Evolutionary conservation across 768 basidiomycete species (phyloP).

Genomic region (Holtermanniella nyarrowii): DNA sequence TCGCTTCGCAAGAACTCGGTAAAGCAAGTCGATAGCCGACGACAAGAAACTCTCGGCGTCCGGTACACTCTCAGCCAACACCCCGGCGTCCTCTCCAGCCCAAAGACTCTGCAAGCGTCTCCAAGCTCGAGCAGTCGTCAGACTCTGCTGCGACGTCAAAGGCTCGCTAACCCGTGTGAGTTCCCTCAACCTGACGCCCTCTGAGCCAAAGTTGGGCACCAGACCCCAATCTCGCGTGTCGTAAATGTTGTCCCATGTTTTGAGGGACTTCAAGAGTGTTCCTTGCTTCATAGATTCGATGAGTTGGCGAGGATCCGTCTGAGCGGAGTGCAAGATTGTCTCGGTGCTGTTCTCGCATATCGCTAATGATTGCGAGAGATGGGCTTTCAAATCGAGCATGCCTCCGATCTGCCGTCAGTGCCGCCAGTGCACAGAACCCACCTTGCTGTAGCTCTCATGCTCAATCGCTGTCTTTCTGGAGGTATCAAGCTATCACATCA

Average conservation of each 20-base stretch:
- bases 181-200: neutral
- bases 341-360: no score
- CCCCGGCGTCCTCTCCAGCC: no score
- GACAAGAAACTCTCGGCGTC: no score
- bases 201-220: constrained; percentile 8
- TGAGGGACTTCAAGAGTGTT: no score
- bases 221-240: constrained; percentile 29
- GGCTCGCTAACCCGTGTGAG: neutral
- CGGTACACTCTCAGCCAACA: no score
- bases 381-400: constrained; percentile 10
- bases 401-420: constrained; percentile 10
- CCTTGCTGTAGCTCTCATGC: constrained; percentile 25
- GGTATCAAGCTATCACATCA: constrained; percentile 14
- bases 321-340: no score
- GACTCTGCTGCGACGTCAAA: neutral
- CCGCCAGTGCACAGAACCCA: neutral
- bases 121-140: no score
- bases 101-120: no score
- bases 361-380: constrained; percentile 12
- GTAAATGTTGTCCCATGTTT: no score
- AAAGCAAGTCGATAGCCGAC: no score
- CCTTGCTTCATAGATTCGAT: no score
- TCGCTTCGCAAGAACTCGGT: neutral
- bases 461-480: constrained; percentile 20
- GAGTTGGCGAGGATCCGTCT: no score